Conservation (phyloP, 345 rosid genomes). For the Sisymbrium irio region DNA sequence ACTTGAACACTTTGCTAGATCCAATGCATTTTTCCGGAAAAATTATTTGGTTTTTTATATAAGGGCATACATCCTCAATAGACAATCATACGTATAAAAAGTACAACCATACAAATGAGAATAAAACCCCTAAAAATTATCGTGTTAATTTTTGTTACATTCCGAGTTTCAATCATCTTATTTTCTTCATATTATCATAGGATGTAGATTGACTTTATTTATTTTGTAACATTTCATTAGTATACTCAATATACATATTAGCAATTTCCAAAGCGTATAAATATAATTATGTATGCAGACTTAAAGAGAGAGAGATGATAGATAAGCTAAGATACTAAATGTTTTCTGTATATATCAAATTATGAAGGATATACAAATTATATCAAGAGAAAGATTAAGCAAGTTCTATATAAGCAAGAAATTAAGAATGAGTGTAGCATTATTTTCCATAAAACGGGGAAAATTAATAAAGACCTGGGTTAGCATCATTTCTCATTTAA, state of each 20-base stretch:
- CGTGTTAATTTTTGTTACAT: neutral
- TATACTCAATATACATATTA: neutral
- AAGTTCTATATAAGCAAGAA: neutral
- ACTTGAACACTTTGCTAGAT: slow-evolving; percentile 36
- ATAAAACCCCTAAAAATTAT: neutral
- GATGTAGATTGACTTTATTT: neutral
- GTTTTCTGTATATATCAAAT: neutral
- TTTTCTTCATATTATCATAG: neutral
- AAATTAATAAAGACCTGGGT: neutral
- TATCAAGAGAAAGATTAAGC: neutral
- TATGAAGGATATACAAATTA: neutral
- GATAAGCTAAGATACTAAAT: neutral
- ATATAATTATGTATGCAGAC: neutral
- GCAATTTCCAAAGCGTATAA: neutral
- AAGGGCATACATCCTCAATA: neutral
- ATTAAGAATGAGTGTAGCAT: neutral
- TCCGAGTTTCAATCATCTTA: neutral
- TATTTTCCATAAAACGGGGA: neutral
- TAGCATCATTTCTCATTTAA: neutral
- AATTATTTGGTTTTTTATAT: neutral
- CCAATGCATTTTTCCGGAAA: slow-evolving; percentile 39
- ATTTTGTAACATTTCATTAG: too few relatives aligned
- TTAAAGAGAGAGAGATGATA: neutral
- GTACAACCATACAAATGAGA: neutral
- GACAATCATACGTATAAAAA: neutral